phyloP scores from a whole-genome alignment of 2,329 filamentous ascomycete species.

The Alternaria sp. region DNA sequence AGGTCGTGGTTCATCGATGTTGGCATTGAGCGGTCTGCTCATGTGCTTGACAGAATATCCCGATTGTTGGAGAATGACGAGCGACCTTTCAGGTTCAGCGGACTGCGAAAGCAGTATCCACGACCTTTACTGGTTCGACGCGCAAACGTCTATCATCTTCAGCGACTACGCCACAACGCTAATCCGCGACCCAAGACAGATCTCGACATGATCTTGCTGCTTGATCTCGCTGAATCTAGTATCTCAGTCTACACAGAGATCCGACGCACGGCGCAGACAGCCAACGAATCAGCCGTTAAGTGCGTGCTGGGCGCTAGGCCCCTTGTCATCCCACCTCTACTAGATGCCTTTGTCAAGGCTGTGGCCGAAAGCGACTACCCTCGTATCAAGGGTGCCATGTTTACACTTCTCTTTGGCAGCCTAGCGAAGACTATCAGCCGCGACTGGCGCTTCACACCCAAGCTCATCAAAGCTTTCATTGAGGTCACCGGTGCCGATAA shows the following conservation, averaged over 20 bases:
- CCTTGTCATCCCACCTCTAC: constrained; percentile 86
- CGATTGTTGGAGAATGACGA: constrained; percentile 87
- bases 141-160: constrained; percentile 92
- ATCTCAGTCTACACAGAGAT: constrained; percentile 95
- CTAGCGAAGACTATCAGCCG: constrained; percentile 85
- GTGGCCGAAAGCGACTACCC: constrained; percentile 84
- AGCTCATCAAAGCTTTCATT: constrained; percentile 90
- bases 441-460: constrained; percentile 94
- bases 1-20: constrained; percentile 98
- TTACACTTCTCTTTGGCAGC: constrained; percentile 87
- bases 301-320: constrained; percentile 87
- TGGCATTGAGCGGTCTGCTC: constrained; percentile 93
- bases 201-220: constrained; percentile 83
- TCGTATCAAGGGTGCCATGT: constrained; percentile 93
- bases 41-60: constrained; percentile 87
- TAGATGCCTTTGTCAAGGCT: constrained; percentile 80
- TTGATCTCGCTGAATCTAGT: constrained; percentile 89
- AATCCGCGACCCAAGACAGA: constrained; percentile 86
- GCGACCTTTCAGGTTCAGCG: constrained; percentile 92
- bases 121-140: constrained; percentile 90
- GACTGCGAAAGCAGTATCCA: constrained; percentile 90
- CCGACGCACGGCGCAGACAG: constrained; percentile 89
- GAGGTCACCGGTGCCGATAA: constrained; percentile 91
- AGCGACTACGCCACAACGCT: constrained; percentile 93
- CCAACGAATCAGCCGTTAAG: constrained; percentile 92